A percentile compares a stretch with the other conserved stretches of the same genome.
phyloP scores from a whole-genome alignment of 129 eudicot genomes.

The Helichrysum umbraculigerum region DNA sequence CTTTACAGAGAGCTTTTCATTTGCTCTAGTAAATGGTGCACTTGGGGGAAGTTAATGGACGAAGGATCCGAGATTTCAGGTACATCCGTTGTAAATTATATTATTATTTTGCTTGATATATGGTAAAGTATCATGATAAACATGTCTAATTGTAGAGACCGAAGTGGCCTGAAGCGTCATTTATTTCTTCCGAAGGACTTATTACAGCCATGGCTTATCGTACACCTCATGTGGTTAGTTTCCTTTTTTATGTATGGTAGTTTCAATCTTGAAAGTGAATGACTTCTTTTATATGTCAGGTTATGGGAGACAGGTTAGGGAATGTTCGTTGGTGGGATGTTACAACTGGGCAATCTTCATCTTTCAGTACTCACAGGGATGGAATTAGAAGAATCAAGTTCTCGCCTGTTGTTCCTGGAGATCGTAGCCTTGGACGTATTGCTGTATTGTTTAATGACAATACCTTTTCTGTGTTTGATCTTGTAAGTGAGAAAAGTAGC shows the following conservation, averaged over 20 bases:
- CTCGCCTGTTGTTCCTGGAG: constrained; percentile 98
- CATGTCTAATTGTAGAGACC: constrained; percentile 62
- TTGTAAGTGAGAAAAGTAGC: constrained; percentile 61
- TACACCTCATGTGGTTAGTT: constrained; percentile 91
- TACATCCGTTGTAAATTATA: constrained; percentile 7
- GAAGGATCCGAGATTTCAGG: constrained; percentile 98
- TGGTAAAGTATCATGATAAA: constrained; percentile 6
- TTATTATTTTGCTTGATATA: neutral
- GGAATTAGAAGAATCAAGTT: constrained; percentile 93
- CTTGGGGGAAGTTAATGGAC: constrained; percentile 98
- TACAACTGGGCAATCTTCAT: constrained; percentile 92
- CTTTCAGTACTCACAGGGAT: constrained; percentile 93
- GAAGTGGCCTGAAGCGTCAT: constrained; percentile 93
- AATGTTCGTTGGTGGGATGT: constrained; percentile 99
- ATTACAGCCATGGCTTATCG: constrained; percentile 97
- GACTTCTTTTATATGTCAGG: constrained; percentile 46
- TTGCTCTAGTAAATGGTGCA: constrained; percentile 93
- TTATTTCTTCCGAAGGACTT: constrained; percentile 81
- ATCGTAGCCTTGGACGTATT: constrained; percentile 92
- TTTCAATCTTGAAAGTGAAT: constrained; percentile 6
- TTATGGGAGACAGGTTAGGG: constrained; percentile 98
- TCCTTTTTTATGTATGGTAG: neutral
- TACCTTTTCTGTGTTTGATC: constrained; percentile 93
- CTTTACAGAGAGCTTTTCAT: constrained; percentile 88
- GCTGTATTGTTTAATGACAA: constrained; percentile 93